Conservation (phyloP, 2,329 filamentous ascomycete species). For the Trichoderma lentiforme region DNA sequence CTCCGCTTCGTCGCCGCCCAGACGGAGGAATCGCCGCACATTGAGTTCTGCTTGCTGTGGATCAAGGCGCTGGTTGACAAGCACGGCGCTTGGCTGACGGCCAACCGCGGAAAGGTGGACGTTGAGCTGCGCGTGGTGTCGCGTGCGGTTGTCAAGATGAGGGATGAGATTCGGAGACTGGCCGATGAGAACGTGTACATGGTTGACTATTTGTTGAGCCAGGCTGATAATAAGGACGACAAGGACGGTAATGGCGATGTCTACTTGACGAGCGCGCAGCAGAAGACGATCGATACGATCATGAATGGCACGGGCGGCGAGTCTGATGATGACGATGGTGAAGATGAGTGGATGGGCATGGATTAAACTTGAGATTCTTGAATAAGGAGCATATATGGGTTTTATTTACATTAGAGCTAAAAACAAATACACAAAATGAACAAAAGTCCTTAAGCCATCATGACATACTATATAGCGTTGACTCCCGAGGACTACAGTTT, state of each 20-base stretch:
- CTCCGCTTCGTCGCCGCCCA: conserved; percentile 85
- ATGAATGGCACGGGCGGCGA: conserved; percentile 36
- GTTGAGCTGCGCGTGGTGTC: conserved; percentile 81
- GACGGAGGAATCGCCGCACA: conserved; percentile 84
- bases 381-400: conserved; percentile 11
- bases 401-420: conserved; percentile 3
- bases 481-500: not conserved
- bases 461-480: not conserved
- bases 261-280: conserved; percentile 12
- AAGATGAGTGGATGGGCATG: conserved; percentile 48
- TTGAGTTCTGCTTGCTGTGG: conserved; percentile 94
- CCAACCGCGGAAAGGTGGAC: conserved; percentile 74
- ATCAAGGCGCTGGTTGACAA: conserved; percentile 77
- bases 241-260: conserved; percentile 12
- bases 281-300: conserved; percentile 29
- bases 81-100: conserved; percentile 82
- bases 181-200: conserved; percentile 88
- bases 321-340: conserved; percentile 32
- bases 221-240: conserved; percentile 37
- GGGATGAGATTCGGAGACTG: conserved; percentile 75
- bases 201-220: conserved; percentile 73
- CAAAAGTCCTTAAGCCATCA: not conserved
- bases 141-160: conserved; percentile 74
- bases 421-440: not conserved
- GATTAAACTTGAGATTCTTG: conserved; percentile 34